Percentiles rank a stretch among this genome's conserved stretches.
phyloP scores from a whole-genome alignment of 257 asterid species.

The Ocimum tenuiflorum region DNA sequence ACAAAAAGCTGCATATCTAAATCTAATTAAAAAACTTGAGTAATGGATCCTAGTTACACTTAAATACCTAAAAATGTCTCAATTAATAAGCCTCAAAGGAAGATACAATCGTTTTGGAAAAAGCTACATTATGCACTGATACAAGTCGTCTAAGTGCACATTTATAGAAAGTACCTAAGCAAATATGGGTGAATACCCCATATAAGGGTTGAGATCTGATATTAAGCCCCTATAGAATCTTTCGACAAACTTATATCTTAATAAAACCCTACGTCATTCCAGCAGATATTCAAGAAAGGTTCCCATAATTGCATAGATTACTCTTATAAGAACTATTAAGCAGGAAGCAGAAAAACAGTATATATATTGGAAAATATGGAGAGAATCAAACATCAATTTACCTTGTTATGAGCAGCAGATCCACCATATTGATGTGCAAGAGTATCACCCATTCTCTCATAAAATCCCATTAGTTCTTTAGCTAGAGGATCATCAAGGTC shows the following conservation, averaged over 20 bases:
- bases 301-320: constrained; percentile 8
- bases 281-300: constrained; percentile 7
- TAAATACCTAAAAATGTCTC: not conserved
- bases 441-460: constrained; percentile 99
- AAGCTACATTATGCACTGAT: not conserved
- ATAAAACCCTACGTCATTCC: not conserved
- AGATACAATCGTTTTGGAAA: not conserved
- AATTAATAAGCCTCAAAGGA: not conserved
- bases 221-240: not conserved
- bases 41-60: not conserved
- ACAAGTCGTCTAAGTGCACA: not conserved
- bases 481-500: constrained; percentile 97
- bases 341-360: not conserved
- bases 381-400: constrained; percentile 23
- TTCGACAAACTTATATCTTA: not conserved
- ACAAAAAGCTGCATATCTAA: not conserved
- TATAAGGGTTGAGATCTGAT: not conserved
- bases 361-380: not conserved
- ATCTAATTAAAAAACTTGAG: not conserved
- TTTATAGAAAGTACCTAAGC: not conserved
- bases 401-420: constrained; percentile 99
- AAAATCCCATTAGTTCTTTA: constrained; percentile 76
- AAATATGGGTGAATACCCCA: not conserved
- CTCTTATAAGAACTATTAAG: not conserved
- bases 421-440: constrained; percentile 99